Evolutionary conservation across 345 rosid genomes (phyloP), one percentile per base, ranked within the genome.

Genomic region (Erucastrum elatum): DNA sequence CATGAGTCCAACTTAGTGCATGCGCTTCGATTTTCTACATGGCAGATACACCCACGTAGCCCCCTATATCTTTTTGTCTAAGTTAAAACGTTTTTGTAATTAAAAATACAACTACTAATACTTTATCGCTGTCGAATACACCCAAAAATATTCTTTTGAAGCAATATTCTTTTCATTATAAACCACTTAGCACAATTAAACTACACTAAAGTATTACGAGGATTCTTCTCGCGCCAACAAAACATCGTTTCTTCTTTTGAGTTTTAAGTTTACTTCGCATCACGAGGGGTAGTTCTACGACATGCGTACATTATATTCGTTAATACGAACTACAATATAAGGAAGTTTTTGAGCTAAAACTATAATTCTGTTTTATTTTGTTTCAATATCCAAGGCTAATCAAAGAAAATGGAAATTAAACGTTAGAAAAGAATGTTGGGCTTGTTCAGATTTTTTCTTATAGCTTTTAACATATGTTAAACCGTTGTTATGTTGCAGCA

Each of bases 11-110:
- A 80, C 83, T 80, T 80, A 58, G 83, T 80, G 83, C 80, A 80
- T 80, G 83, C 83, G 83, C 80, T 80, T 80, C 80, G 83, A 80
- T 80, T 80, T 80, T 31, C 83, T 80, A 75, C 83, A 75, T 80
- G 75, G 66, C 79, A 80, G 79, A 75, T 80, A 67, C 13, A 60
- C 73, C 70, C 75, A 68, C 75, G 74, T 79, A 73, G 59, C 78
- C 71, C 4, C 74, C 61, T 66, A 71, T 66, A 17, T 6, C 31
- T 26, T 30, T 71, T 53, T 44, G 41, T 34, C 68, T 29, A 6
- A 25, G 29, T 70, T 77, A 58, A 51, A 51, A 13, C 17, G 16
- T 16, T 53, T 53, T 53, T 53, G 25, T 53, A 53, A 53, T 3
- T 44, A 16, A 29, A 56, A 55, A 49, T 64, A 64, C 71, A 3